Evolutionary conservation across 2,329 filamentous ascomycete genomes (phyloP), one percentile per base, ranked within the genome.

Genomic region (Plenodomus biglobosus): DNA sequence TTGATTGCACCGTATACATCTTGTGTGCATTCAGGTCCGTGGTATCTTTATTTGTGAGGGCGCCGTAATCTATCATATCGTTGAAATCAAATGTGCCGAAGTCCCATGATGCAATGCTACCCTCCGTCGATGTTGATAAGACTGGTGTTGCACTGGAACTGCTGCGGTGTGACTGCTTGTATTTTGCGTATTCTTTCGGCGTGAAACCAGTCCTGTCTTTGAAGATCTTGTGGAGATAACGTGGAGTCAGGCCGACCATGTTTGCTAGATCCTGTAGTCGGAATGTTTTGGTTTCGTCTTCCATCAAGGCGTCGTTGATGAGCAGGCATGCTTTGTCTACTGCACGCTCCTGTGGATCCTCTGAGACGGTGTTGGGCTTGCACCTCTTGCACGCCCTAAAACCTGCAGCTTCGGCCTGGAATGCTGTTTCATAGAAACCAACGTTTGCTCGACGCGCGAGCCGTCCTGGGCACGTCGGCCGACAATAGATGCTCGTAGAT

Each of bases 341-440:
- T 3, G 76, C 77, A 5, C 58, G 62, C 37, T 75, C 75, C 46
- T 77, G 51, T 58, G 75, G 75, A 69, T 79, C 65, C 48, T 69
- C 59, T 58, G 73, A 44, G 2, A 60, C 60, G 6, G 44, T 49
- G 17, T 78, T 70, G 44, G 76, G 82, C 49, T 75, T 75, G 66
- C 82, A 85, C 15, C 81, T 73, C 66, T 82, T 84, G 68, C 83
- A 85, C 0, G 82, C 70, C 19, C 82, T 73, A 59, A 77, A 85
- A 1, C 82, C 64, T 15, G 73, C 75, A 10, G 66, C 62, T 55
- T 76, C 74, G 1, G 84, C 84, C 22, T 78, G 72, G 0, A 62
- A 50, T 0, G 73, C 60, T 0, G 70, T 75, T 15, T 75, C 63
- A 66, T 77, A 83, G 67, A 85, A 86, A 24, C 72, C 68, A 24